phyloP scores from a whole-genome alignment of 176 grass and related monocot genomes.

The bread wheat (Triticum aestivum) region IWGSC_CS_RefSeq_v2.1 NC_057802.1:23167198-23167697 shows the following conservation, averaged over 20 bases:
- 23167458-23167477: conserved; percentile 38
- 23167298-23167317: conserved; percentile 29
- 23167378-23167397: conserved; percentile 55
- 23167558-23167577: conserved; percentile 39
- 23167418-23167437: conserved; percentile 40
- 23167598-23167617: conserved; percentile 10
- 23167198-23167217: conserved; percentile 27
- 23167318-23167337: conserved; percentile 18
- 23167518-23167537: conserved; percentile 52
- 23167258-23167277: neutral
- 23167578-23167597: neutral
- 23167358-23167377: conserved; percentile 31
- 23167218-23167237: conserved; percentile 39
- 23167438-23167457: conserved; percentile 11
- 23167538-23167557: conserved; percentile 5
- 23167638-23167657: conserved; percentile 47
- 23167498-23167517: conserved; percentile 39
- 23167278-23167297: conserved; percentile 25
- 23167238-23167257: conserved; percentile 33
- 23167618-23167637: conserved; percentile 39
- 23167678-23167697: conserved; percentile 66
- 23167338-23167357: conserved; percentile 28
- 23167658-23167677: conserved; percentile 53
- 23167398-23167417: conserved; percentile 46
- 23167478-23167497: conserved; percentile 32